Evolutionary conservation across 2,329 filamentous ascomycete species (phyloP), one percentile per base, ranked within the genome.

Genomic region (Penicillium sp.): DNA sequence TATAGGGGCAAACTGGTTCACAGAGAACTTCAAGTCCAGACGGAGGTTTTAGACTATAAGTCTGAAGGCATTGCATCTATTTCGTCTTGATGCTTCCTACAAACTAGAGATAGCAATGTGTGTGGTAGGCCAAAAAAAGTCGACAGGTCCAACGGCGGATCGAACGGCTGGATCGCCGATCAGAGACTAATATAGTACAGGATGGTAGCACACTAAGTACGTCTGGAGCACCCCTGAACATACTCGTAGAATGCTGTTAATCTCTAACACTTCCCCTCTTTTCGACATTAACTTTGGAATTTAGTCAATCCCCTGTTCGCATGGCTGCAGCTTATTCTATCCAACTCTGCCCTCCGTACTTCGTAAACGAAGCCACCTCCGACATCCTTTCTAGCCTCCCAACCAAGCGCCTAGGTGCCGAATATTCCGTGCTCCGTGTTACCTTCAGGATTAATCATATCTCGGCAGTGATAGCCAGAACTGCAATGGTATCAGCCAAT

Each of bases 81-180:
- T 8, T 27, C 24, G 24, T 27, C 18, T 18, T 18, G 18, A 18
- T 27, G 24, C 24, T 27, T 27, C 8, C 24, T 6, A 27, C 24
- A 27, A 27, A 27, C 5, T 27, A 27, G 24, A 27, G 24, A 6
- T 5, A 27, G 8, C 24, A 27, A 27, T 27, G 24, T 27, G 24
- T 47, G 31, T 40, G 24, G 13, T n/a, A 29, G 11, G 2, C 13
- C 11, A 32, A 14, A 10, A 22, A 38, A 32, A 52, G 18, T 31
- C 2, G 50, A 53, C 18, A 49, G 38, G 22, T 53, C 50, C 14
- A 40, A 40, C n/a, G 38, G 38, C n/a, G 32, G 32, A 49, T 43
- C 38, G 43, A 31, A 31, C 39, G 51, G 51, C 31, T 54, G 39
- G 45, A 54, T 29, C 13, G 43, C 31, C 49, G 47, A 54, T 57